phyloP scores from a whole-genome alignment of 306 rosid species.

The Bauhinia variegata region DNA sequence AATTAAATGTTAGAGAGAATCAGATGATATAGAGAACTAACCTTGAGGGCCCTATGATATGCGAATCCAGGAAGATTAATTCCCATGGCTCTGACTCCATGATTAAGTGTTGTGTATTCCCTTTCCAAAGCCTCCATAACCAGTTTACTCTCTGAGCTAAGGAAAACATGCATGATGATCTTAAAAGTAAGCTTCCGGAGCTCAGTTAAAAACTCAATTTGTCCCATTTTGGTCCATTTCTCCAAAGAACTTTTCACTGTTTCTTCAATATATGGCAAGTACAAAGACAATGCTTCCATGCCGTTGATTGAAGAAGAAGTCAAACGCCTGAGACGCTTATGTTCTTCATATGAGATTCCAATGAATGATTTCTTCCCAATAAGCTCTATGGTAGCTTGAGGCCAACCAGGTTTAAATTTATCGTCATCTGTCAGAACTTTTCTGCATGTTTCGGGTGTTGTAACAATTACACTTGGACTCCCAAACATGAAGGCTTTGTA shows the following conservation, averaged over 20 bases:
- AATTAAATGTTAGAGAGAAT: background rate
- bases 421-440: slow-evolving; percentile 80
- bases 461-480: slow-evolving; percentile 73
- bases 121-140: slow-evolving; percentile 73
- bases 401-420: slow-evolving; percentile 78
- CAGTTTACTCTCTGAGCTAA: slow-evolving; percentile 71
- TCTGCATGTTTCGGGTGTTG: slow-evolving; percentile 70
- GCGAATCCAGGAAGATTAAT: slow-evolving; percentile 92
- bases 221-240: slow-evolving; percentile 69
- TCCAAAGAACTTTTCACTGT: slow-evolving; percentile 58
- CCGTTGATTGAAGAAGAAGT: slow-evolving; percentile 90
- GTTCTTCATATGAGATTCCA: slow-evolving; percentile 67
- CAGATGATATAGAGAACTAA: background rate
- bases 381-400: slow-evolving; percentile 65
- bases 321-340: slow-evolving; percentile 75
- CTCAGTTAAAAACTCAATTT: slow-evolving; percentile 71
- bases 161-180: slow-evolving; percentile 83
- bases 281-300: slow-evolving; percentile 64
- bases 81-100: slow-evolving; percentile 87
- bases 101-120: slow-evolving; percentile 72
- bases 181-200: slow-evolving; percentile 72
- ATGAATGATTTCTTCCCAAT: slow-evolving; percentile 82
- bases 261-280: slow-evolving; percentile 68
- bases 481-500: slow-evolving; percentile 88
- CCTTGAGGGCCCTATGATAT: slow-evolving; percentile 79